Evolutionary conservation across 2,329 filamentous ascomycete species (phyloP), one percentile per base, ranked within the genome.

Genomic region (Fusarium secorum): DNA sequence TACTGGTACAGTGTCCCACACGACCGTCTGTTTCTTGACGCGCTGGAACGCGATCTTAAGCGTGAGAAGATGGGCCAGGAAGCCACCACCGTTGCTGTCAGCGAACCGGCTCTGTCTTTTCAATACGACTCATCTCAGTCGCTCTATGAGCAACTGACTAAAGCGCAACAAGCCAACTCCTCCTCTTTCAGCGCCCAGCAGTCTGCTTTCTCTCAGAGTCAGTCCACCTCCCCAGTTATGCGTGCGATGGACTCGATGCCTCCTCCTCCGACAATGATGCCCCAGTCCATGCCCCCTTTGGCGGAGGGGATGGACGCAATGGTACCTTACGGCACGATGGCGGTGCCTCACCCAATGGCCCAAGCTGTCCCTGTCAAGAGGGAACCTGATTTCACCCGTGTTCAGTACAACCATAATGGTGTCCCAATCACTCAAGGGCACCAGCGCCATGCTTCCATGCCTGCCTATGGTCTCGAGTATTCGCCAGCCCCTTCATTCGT

Each of bases 1-100:
- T 99, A 98, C 85, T 99, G 96, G 96, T 99, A 98, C 84, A 98
- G 95, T 85, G 96, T 99, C 51, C 96, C 96, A 3, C 96, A 99
- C 81, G 96, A 99, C 83, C 90, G 96, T 59, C 90, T 99, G 55
- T 99, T 99, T 84, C 91, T 99, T 75, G 96, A 99, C 84, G 96
- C 96, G 41, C 86, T 99, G 76, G 96, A 99, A 87, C 92, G 96
- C 73, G 96, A 99, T 79, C 84, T 99, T 79, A 99, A 99, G 90
- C 90, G 96, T 79, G 96, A 99, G 85, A 99, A 99, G 89, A 98
- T 98, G 95, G 92, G 93, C 74, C 96, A 99, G 83, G 96, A 99
- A 84, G 94, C 96, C 62, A 99, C 95, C 55, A 99, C 96, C 20
- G 91, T 97, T 76, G 96, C 96, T 59, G 94, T 98, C 79, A 97